Evolutionary conservation across 2,329 filamentous ascomycete genomes (phyloP), one percentile per base, ranked within the genome.

Genomic region (Calonectria hongkongensis): DNA sequence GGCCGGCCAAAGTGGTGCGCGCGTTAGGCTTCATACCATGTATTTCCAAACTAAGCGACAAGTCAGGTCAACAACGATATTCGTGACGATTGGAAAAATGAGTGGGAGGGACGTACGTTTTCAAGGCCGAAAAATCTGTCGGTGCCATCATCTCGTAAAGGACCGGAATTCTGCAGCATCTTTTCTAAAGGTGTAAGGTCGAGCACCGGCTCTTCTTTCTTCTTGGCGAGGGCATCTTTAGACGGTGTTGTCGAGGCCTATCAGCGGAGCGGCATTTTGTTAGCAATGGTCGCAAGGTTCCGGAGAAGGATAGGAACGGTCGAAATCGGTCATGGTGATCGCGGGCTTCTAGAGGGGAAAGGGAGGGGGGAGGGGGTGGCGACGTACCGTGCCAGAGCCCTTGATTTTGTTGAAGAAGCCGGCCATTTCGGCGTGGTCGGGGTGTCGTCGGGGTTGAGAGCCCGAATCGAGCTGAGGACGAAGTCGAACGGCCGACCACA

Each of bases 71-170:
- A 28, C 60, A 60, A 68, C 60, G 56, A 68, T 21, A 47, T 50
- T 60, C 47, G 30, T 45, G 47, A 66, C 33, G 47, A 63, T 56
- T 73, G 75, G 56, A 43, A 27, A 41, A 48, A 18, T 54, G 67
- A 74, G 27, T 56, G 43, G 54, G 39, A 68, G 73, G 75, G 65
- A 88, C 94, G 86, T 89, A 98, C 96, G 86, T 99, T 99, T 86
- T 99, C 97, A 83, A 98, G 93, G 18, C 97, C 97, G 86, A 97
- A 98, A 87, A 98, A 99, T 87, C 98, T 98, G 87, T 98, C 97
- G 83, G 94, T 98, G 67, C 97, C 97, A 85, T 98, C 96, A 78
- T 90, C 88, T 80, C 95, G 92, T 77, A 97, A 86, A 2, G 96
- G 92, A 4, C 95, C 96, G 72, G 94, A 92, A 84, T 95, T 93